These are phyloP conservation scores for Taphrina confusa DNA, from an alignment of 1,139 yeast species.

Conservation along the genomic window DNA sequence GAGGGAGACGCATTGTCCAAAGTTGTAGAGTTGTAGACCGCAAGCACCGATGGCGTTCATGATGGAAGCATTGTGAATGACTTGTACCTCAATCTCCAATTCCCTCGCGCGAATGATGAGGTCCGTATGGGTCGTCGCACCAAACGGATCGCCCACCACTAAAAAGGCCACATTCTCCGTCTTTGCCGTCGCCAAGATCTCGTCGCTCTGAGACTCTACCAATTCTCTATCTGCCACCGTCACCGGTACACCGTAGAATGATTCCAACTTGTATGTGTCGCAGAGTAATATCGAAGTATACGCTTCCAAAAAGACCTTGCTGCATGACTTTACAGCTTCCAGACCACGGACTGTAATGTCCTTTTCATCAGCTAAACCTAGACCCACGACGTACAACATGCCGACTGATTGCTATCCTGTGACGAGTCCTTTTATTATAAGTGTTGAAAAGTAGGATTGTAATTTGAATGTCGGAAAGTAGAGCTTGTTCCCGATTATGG, in stretches of 20 bases:
- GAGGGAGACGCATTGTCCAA: slow-evolving; percentile 93
- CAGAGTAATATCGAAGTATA: slow-evolving; percentile 95
- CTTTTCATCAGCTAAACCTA: slow-evolving; percentile 83
- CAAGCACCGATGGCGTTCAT: slow-evolving; percentile 99
- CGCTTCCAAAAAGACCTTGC: slow-evolving; percentile 88
- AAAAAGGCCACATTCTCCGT: slow-evolving; percentile 74
- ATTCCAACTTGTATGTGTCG: slow-evolving; percentile 65
- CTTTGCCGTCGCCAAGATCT: slow-evolving; percentile 73
- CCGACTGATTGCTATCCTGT: slow-evolving; percentile 7
- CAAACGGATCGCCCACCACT: slow-evolving; percentile 97
- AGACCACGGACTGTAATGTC: slow-evolving; percentile 95
- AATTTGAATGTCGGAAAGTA: neutral
- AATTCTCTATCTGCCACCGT: slow-evolving; percentile 90
- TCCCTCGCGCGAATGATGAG: slow-evolving; percentile 87
- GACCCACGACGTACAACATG: slow-evolving; percentile 88
- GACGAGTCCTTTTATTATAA: neutral
- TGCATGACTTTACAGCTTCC: slow-evolving; percentile 76
- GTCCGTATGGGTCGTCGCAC: slow-evolving; percentile 98
- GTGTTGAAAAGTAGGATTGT: neutral
- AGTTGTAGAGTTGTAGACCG: slow-evolving; percentile 90
- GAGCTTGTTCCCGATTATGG: too few species aligned
- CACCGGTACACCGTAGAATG: slow-evolving; percentile 80
- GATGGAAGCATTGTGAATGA: slow-evolving; percentile 92
- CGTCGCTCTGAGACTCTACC: slow-evolving; percentile 86
- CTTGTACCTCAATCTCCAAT: slow-evolving; percentile 71